Conservation (phyloP, 1,284 basidiomycete species). For the Cutaneotrichosporon sp. region DNA sequence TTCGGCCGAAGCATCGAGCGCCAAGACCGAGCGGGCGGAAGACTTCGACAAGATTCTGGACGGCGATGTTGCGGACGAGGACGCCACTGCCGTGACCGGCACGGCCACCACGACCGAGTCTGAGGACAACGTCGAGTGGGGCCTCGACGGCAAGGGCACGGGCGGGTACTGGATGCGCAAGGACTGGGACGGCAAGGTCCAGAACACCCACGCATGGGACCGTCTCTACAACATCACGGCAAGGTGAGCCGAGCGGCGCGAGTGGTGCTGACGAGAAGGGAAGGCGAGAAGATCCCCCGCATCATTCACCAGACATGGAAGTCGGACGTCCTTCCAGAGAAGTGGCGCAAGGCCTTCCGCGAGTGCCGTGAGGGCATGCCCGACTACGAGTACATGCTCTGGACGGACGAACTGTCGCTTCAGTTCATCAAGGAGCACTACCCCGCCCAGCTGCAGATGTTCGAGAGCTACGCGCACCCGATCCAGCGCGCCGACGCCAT, state of each 20-base stretch:
- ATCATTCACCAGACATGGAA: conserved; percentile 99
- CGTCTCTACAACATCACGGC: conserved; percentile 46
- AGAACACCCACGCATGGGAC: conserved; percentile 41
- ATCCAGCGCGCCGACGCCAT: conserved; percentile 98
- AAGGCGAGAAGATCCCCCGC: conserved; percentile 75
- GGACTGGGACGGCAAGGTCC: conserved; percentile 49
- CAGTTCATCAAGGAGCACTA: conserved; percentile 88
- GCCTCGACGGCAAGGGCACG: conserved; percentile 45
- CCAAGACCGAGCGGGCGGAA: conserved; percentile 12
- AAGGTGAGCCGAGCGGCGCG: conserved; percentile 27
- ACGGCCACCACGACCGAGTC: neutral
- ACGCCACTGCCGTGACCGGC: neutral
- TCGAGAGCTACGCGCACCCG: conserved; percentile 86
- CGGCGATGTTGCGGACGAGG: conserved; percentile 24
- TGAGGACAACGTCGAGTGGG: conserved; percentile 31
- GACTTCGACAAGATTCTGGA: conserved; percentile 10
- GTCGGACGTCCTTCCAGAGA: conserved; percentile 76
- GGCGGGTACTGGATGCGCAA: conserved; percentile 51
- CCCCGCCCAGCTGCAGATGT: conserved; percentile 88
- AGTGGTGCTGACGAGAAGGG: conserved; percentile 10
- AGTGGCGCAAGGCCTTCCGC: conserved; percentile 78
- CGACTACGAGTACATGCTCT: conserved; percentile 96
- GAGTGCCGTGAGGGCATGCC: conserved; percentile 84
- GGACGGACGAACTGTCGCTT: conserved; percentile 90
- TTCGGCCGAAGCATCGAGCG: conserved; percentile 1